Evolutionary conservation across 345 rosid species (phyloP), one percentile per base, ranked within the genome.

Genomic region (Sonneratia alba): DNA sequence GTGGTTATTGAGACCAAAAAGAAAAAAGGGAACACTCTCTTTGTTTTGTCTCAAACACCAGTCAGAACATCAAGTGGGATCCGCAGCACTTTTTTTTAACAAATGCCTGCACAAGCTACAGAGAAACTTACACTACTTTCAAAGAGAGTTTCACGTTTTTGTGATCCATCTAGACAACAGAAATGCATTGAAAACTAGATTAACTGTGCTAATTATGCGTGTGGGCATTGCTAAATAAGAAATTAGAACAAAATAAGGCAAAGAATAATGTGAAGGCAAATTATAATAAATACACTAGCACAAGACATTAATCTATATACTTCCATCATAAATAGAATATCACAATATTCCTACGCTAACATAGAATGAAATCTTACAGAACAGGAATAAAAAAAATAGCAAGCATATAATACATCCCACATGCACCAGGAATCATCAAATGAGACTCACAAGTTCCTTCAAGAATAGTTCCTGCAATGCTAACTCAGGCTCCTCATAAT

Each of bases 381-480:
- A 68, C 74, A 69, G 47, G 83, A 71, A 37, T 14, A 3, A 3
- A 84, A 66, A 47, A 65, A 70, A 15, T 13, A 32, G 36, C 37
- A 68, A 24, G 72, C 42, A 0, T 49, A 3, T 8, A 47, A 9
- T 47, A 47, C 13, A 47, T 47, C 51, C 51, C 15, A 47, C 15
- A 13, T 13, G 9, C 51, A 40, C 51, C 13, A 47, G 51, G 15
- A 10, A 47, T 47, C 51, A 47, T 13, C 13, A 10, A 68, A 24
- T 14, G 36, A 42, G 48, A 32, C 51, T 70, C 49, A 57, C 40
- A 1, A 71, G 32, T 7, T 81, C 83, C 61, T 81, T 86, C 22
- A 78, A 74, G 74, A 79, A 78, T 62, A 85, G 72, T 72, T 36
- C 62, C 56, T 37, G 77, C 77, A 81, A 76, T 61, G 83, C 83